Base-by-base conservation (phyloP, 164 flowering plant species). In the Magnolia changhungtana region DNA sequence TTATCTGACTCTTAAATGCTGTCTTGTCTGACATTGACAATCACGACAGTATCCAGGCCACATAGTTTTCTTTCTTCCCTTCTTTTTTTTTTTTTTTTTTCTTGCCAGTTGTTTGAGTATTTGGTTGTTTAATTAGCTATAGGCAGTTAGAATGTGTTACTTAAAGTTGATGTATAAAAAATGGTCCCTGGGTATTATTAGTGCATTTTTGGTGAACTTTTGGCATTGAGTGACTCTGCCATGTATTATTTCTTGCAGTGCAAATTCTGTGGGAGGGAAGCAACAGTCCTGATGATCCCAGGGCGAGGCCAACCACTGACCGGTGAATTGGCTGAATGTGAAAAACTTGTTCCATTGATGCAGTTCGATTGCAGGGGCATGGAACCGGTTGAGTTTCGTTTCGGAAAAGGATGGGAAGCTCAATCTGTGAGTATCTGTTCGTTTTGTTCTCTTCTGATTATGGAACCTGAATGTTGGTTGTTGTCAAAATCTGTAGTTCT, bases 231-330 rank as follows among this genome's bases (percentile, higher is more conserved):
- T 72, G 63, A 16, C 13, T 49, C 21, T 23, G 19, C 11, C n/a
- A 4, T 52, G 52, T 67, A 13, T 72, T 7, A 31, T 37, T 74
- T 8, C 9, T 72, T 80, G 18, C 82, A 89, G 98, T 95, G 98
- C 84, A 95, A 93, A 83, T 91, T 95, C 52, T 93, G 98, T 80
- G 83, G 78, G 4, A 86, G 98, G 85, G 96, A 89, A 1, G 98
- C 96, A 74, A 93, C 78, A 55, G 71, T 93, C 21, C 82, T 83
- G 8, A 91, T 95, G 98, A 80, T 90, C 65, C 82, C 92, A 50
- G 91, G 97, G 69, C 78, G 74, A 64, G 98, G 98, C 24, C 75
- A 72, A 23, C 92, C 98, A 7, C 81, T 93, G 75, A 86, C 86
- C 58, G 78, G 65, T 50, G 86, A 83, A 69, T 64, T 3, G 2